A percentile compares a stretch with the other conserved stretches of the same genome.
phyloP scores from a whole-genome alignment of 2,329 filamentous ascomycete genomes.

The Colletotrichum eremochloae region DNA sequence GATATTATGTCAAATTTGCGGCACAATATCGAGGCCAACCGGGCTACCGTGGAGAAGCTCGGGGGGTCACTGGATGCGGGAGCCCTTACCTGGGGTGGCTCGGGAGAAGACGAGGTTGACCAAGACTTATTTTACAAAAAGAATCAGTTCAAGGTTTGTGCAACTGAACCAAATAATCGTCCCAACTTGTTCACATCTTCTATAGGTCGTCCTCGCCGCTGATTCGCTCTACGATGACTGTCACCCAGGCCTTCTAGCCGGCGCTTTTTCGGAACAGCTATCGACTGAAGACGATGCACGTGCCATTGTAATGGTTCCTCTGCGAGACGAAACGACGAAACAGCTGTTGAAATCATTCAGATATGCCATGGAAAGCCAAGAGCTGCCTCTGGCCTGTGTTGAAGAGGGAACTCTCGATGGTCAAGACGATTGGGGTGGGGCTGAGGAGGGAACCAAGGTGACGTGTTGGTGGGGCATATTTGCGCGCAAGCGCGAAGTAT shows the following conservation, averaged over 20 bases:
- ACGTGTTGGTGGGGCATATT: conserved; percentile 80
- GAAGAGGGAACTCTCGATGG: conserved; percentile 74
- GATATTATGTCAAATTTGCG: conserved; percentile 85
- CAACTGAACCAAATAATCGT: background rate
- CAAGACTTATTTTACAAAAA: conserved; percentile 58
- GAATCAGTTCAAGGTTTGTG: conserved; percentile 65
- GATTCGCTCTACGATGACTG: conserved; percentile 90
- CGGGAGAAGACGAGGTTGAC: conserved; percentile 57
- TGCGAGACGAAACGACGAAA: conserved; percentile 77
- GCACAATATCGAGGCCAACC: conserved; percentile 79
- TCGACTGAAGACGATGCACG: conserved; percentile 68
- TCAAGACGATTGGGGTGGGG: conserved; percentile 79
- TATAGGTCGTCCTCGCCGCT: conserved; percentile 81
- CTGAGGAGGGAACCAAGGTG: conserved; percentile 62
- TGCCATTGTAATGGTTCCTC: conserved; percentile 84
- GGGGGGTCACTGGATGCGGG: conserved; percentile 73
- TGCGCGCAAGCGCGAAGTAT: conserved; percentile 40
- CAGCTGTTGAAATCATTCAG: conserved; percentile 74
- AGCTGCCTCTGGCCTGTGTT: conserved; percentile 61
- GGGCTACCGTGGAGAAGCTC: conserved; percentile 63
- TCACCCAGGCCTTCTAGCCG: conserved; percentile 81
- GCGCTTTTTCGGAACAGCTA: conserved; percentile 78
- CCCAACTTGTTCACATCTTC: conserved; percentile 3
- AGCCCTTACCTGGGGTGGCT: conserved; percentile 80
- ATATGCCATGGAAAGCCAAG: conserved; percentile 68